A percentile compares a stretch with the other conserved stretches of the same genome.
Conservation (phyloP, 306 rosid species). For the Dalbergia cultrata region DNA sequence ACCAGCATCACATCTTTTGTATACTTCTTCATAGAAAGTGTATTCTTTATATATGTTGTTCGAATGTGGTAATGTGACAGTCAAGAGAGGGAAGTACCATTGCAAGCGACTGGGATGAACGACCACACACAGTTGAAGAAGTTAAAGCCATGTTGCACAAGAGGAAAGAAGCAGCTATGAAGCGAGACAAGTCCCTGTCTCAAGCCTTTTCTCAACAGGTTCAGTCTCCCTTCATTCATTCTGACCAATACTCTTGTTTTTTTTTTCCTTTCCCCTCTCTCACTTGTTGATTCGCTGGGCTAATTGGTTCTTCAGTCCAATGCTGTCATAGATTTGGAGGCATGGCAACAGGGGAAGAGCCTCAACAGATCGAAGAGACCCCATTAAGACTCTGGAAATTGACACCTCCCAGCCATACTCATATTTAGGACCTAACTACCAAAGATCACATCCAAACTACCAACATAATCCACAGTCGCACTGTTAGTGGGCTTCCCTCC, state of each 20-base stretch:
- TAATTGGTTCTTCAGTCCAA: slow-evolving; percentile 7
- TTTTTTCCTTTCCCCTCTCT: background rate
- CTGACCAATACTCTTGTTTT: background rate
- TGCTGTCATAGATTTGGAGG: slow-evolving; percentile 65
- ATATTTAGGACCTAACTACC: slow-evolving; percentile 63
- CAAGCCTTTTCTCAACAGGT: slow-evolving; percentile 95
- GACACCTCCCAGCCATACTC: slow-evolving; percentile 91
- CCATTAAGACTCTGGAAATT: slow-evolving; percentile 82
- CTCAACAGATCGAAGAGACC: slow-evolving; percentile 89
- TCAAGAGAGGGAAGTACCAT: slow-evolving; percentile 90
- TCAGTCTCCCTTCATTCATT: background rate
- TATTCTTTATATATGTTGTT: background rate
- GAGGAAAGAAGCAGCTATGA: slow-evolving; percentile 81
- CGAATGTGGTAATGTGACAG: slow-evolving; percentile 33
- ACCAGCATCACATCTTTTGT: background rate
- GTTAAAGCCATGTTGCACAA: slow-evolving; percentile 92
- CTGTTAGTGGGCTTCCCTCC: no score
- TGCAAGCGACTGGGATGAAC: slow-evolving; percentile 93
- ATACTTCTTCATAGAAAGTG: no score
- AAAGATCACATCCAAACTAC: slow-evolving; percentile 77
- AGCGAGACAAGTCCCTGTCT: slow-evolving; percentile 76
- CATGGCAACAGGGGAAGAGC: slow-evolving; percentile 73
- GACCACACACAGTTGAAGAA: slow-evolving; percentile 89
- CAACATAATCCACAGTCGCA: slow-evolving; percentile 60
- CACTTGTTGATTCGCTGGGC: slow-evolving; percentile 4